Evolutionary conservation across 1,284 basidiomycete species (phyloP), one percentile per base, ranked within the genome.

Genomic region (Exobasidium rhododendri): DNA sequence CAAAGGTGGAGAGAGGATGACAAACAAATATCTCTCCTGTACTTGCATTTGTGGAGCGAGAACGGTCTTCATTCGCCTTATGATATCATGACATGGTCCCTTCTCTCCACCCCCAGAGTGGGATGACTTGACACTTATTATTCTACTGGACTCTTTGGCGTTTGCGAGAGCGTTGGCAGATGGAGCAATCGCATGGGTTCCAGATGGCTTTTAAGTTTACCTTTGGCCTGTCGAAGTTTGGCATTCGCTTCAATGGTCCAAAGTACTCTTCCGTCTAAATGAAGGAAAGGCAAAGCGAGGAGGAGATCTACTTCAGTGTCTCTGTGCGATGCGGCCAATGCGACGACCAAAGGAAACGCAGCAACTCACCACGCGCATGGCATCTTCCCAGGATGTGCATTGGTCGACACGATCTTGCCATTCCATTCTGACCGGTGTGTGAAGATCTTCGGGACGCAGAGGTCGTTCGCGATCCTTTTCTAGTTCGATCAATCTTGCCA

Each of bases 131-230:
- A n/a, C n/a, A n/a, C n/a, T n/a, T n/a, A n/a, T n/a, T n/a, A n/a
- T n/a, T n/a, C n/a, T n/a, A n/a, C n/a, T n/a, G n/a, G n/a, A 40
- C 35, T 40, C 35, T 40, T 7, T 7, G 17, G 17, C 47, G n/a
- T 50, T 50, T 50, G 14, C 26, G n/a, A 20, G 47, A 50, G 22
- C 47, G 47, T 13, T 24, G n/a, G 26, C 47, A 50, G 13, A 50
- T 50, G 28, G 20, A 24, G 47, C 47, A 50, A 24, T 50, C 47
- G 26, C 47, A 50, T 4, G 47, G 47, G 26, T 28, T 50, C 47
- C 47, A 50, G 13, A 24, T 24, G 22, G 13, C 13, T 4, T 26
- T 28, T 4, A 50, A 14, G 28, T 50, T 28, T 13, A 50, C 47
- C 28, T 50, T 4, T 20, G 47, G 47, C 24, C 20, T 28, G 13